Percentiles rank a stretch among this genome's conserved stretches.
Conservation (phyloP, 1,284 basidiomycete species). For the Apiotrichum sp. region DNA sequence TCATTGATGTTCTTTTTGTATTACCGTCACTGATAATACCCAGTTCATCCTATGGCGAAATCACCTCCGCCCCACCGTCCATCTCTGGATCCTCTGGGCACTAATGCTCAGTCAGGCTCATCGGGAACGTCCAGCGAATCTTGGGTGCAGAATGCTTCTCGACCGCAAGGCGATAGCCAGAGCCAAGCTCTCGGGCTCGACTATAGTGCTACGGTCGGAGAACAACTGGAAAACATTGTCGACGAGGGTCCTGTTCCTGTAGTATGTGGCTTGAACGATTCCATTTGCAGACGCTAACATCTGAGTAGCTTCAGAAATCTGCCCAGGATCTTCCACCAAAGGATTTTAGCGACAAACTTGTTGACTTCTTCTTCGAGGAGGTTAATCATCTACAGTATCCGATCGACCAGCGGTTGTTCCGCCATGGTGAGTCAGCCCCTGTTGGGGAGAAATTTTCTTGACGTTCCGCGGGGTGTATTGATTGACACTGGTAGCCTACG, state of each 20-base stretch:
- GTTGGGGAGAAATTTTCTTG: background rate
- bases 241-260: constrained; percentile 59
- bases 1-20: background rate
- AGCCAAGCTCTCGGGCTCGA: constrained; percentile 14
- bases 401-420: constrained; percentile 76
- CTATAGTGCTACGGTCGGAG: constrained; percentile 30
- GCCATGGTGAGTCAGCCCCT: constrained; percentile 36
- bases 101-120: background rate
- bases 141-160: background rate
- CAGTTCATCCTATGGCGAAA: constrained; percentile 30
- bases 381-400: constrained; percentile 92
- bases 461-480: background rate
- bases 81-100: constrained; percentile 8
- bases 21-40: background rate
- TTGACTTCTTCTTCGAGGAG: constrained; percentile 43
- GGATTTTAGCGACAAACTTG: constrained; percentile 58
- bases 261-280: constrained; percentile 49
- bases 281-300: constrained; percentile 50
- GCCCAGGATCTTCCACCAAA: constrained; percentile 72
- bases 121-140: background rate
- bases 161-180: background rate
- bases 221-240: constrained; percentile 57
- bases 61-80: constrained; percentile 24
- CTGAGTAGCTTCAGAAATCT: constrained; percentile 53
- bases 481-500: constrained; percentile 51